These are phyloP conservation scores for Didymella sp. DNA, from an alignment of 2,329 filamentous ascomycete genomes.

Conservation along the genomic window DNA sequence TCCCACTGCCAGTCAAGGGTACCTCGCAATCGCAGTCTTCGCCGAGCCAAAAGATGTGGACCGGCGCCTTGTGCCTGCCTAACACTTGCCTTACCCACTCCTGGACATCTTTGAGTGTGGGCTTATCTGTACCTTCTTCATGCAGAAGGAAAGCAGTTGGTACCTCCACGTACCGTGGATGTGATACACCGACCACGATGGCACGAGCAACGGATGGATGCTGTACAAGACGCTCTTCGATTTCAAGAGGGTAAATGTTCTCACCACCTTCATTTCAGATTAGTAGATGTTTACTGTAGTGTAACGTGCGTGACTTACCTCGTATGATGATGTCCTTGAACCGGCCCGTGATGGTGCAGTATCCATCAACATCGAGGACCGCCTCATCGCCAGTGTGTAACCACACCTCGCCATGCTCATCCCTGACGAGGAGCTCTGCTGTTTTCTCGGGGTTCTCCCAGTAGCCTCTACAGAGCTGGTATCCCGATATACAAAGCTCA, in stretches of 20 bases:
- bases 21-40: slow-evolving; percentile 49
- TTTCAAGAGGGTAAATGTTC: slow-evolving; percentile 70
- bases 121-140: slow-evolving; percentile 33
- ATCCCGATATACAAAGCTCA: slow-evolving; percentile 80
- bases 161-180: slow-evolving; percentile 76
- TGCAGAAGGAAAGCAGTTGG: slow-evolving; percentile 68
- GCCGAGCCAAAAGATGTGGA: slow-evolving; percentile 79
- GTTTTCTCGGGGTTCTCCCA: slow-evolving; percentile 77
- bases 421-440: slow-evolving; percentile 71
- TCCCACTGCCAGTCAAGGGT: slow-evolving; percentile 55
- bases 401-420: slow-evolving; percentile 62
- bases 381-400: slow-evolving; percentile 51
- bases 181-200: slow-evolving; percentile 72
- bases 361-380: slow-evolving; percentile 56
- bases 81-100: slow-evolving; percentile 49
- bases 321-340: slow-evolving; percentile 84
- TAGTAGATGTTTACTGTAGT: neutral
- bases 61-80: slow-evolving; percentile 62
- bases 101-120: slow-evolving; percentile 44
- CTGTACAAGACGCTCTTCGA: slow-evolving; percentile 73
- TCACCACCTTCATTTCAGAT: slow-evolving; percentile 42
- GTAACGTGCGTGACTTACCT: slow-evolving; percentile 49
- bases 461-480: slow-evolving; percentile 72
- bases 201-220: slow-evolving; percentile 70
- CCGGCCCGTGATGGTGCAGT: slow-evolving; percentile 74